Conservation (phyloP, 108 stramenopile species). For the Cyclotella distinguenda region DNA sequence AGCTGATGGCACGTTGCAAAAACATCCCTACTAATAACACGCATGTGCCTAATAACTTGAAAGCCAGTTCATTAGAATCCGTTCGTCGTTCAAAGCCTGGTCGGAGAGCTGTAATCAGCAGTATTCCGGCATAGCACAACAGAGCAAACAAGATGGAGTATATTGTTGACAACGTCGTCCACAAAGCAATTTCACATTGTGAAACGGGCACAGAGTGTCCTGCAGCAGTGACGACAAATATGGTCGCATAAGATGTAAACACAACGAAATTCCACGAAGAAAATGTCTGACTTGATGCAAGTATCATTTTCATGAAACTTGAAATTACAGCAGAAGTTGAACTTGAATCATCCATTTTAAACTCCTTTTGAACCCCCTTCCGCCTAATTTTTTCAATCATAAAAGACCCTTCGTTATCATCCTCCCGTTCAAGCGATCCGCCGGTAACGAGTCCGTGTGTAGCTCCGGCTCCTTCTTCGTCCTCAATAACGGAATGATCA, state of each 20-base stretch:
- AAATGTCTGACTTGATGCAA: constrained; percentile 42
- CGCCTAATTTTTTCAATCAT: not conserved
- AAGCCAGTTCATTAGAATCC: constrained; percentile 27
- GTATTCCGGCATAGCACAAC: constrained; percentile 24
- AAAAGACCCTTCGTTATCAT: not conserved
- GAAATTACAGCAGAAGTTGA: constrained; percentile 11
- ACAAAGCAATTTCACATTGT: constrained; percentile 27
- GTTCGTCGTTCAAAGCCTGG: constrained; percentile 30
- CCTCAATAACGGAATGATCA: constrained; percentile 21
- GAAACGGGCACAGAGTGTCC: not conserved
- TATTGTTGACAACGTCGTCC: constrained; percentile 25
- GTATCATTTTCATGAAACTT: constrained; percentile 17
- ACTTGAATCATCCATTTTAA: not conserved
- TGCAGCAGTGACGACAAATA: constrained; percentile 19
- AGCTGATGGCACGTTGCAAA: constrained; percentile 19
- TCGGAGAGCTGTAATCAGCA: constrained; percentile 27
- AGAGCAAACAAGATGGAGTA: constrained; percentile 25
- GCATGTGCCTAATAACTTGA: constrained; percentile 24
- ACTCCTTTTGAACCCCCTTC: not conserved
- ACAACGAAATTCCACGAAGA: constrained; percentile 30
- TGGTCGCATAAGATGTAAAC: constrained; percentile 19
- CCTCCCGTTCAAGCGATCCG: constrained; percentile 18
- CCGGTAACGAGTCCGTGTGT: constrained; percentile 4
- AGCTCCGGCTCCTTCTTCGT: constrained; percentile 20
- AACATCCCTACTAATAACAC: constrained; percentile 28